Conservation (phyloP, 2,329 filamentous ascomycete species). For the Thelonectria rubi region DNA sequence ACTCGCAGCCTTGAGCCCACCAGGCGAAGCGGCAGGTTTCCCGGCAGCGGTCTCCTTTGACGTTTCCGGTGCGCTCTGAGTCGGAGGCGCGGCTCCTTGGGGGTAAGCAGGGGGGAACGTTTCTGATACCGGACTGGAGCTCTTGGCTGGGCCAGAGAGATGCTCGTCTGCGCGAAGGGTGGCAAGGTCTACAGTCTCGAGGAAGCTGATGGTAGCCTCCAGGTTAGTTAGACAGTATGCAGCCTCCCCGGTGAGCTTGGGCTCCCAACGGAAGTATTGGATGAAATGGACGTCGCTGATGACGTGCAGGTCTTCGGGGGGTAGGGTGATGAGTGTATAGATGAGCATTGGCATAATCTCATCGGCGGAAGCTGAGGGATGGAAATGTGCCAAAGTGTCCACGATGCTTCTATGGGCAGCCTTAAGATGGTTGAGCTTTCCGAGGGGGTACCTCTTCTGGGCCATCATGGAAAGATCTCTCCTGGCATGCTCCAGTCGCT, state of each 20-base stretch:
- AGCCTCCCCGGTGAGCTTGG: constrained; percentile 89
- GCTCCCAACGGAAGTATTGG: constrained; percentile 86
- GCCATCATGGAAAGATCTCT: constrained; percentile 81
- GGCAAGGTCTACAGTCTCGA: constrained; percentile 93
- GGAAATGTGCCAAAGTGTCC: constrained; percentile 76
- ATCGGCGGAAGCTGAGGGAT: constrained; percentile 88
- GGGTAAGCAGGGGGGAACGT: constrained; percentile 68
- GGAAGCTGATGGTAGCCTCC: constrained; percentile 91
- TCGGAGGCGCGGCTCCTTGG: constrained; percentile 52
- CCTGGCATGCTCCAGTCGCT: constrained; percentile 76
- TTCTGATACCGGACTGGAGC: constrained; percentile 58
- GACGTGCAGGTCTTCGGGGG: constrained; percentile 84
- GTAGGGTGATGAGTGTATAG: constrained; percentile 91
- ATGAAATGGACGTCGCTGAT: constrained; percentile 97
- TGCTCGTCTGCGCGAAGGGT: constrained; percentile 84
- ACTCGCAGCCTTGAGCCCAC: constrained; percentile 55
- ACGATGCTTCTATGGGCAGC: constrained; percentile 94
- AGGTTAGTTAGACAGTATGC: constrained; percentile 97
- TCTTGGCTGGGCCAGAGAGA: constrained; percentile 72
- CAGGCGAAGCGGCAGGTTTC: constrained; percentile 50
- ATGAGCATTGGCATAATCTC: constrained; percentile 98
- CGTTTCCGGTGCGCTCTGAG: constrained; percentile 45
- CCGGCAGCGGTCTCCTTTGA: constrained; percentile 46
- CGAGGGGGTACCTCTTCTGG: constrained; percentile 84
- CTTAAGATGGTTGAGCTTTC: constrained; percentile 89